Percentiles rank a stretch among this genome's conserved stretches.
These are phyloP conservation scores for Camelina hispida DNA, from an alignment of 345 rosid species.

Conservation along the genomic window DNA sequence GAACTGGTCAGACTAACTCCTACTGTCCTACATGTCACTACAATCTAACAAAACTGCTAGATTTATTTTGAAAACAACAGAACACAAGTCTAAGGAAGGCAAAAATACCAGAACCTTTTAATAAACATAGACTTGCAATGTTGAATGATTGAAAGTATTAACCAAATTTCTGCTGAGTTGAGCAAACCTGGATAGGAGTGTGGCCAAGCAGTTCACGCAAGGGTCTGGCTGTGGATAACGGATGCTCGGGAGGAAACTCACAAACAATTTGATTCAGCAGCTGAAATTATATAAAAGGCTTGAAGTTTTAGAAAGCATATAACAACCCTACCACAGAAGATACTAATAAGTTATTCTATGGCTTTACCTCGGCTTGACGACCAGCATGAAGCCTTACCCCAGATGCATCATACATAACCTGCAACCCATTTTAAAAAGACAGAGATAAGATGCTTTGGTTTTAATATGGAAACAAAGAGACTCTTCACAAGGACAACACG, in stretches of 20 bases:
- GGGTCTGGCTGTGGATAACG: slow-evolving; percentile 80
- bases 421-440: slow-evolving; percentile 29
- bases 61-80: background rate
- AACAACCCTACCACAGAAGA: background rate
- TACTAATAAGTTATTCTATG: background rate
- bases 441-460: slow-evolving; percentile 12
- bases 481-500: background rate
- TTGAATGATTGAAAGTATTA: background rate
- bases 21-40: slow-evolving; percentile 14
- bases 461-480: background rate
- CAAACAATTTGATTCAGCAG: slow-evolving; percentile 95
- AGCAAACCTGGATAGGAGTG: slow-evolving; percentile 86
- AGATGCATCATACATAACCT: slow-evolving; percentile 99
- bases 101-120: slow-evolving; percentile 2
- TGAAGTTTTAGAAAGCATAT: background rate
- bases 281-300: slow-evolving; percentile 51
- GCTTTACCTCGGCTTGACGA: slow-evolving; percentile 91
- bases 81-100: slow-evolving; percentile 9
- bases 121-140: background rate
- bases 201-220: slow-evolving; percentile 95
- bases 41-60: background rate
- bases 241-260: slow-evolving; percentile 97
- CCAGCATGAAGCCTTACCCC: slow-evolving; percentile 98
- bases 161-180: slow-evolving; percentile 8
- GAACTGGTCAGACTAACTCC: background rate